Base-by-base conservation (phyloP, 805 yeast species). In the Ogataea methanolica region DNA sequence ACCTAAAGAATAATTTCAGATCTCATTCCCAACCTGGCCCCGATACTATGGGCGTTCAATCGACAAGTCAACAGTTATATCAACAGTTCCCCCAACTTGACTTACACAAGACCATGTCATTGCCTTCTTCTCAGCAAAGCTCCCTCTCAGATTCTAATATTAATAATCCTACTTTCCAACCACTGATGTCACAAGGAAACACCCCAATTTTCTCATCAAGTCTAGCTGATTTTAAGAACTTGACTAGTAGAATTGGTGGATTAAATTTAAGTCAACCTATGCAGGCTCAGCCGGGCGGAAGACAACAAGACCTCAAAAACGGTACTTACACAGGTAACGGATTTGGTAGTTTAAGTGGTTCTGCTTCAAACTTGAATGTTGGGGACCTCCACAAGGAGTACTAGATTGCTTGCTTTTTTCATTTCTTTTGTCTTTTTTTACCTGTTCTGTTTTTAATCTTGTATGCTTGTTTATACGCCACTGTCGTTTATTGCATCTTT, bases 221-320 rank as follows among this genome's bases (percentile, higher is more conserved):
- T 9, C n/a, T 57, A 22, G 56, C 55, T 41, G 55, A 48, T 36
- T 44, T 57, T 38, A 49, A 55, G 11, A 44, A 42, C 19, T 45
- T 57, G 14, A 46, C 62, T 12, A 52, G 49, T 16, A 43, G 59
- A 35, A 51, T 58, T n/a, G 59, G 58, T 5, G 61, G 55, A 4
- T 41, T 58, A 9, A 58, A 45, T 41, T 41, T 56, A 37, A 51
- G 45, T n/a, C 54, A 52, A 39, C 41, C 52, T 21, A 16, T 23
- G 6, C 41, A 35, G 12, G 31, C 31, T 1, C 31, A 26, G 9
- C 31, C 7, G 9, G 7, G 7, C 9, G 31, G 4, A 11, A 11
- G 31, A 21, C 52, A 37, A 23, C 45, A 26, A 37, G 19, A 5
- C 14, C 26, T 43, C 17, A 16, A 31, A 36, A 29, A 4, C 29